These are phyloP conservation scores for Paramyrothecium sp. DNA, from an alignment of 2,329 filamentous ascomycete species.

Conservation along the genomic window DNA sequence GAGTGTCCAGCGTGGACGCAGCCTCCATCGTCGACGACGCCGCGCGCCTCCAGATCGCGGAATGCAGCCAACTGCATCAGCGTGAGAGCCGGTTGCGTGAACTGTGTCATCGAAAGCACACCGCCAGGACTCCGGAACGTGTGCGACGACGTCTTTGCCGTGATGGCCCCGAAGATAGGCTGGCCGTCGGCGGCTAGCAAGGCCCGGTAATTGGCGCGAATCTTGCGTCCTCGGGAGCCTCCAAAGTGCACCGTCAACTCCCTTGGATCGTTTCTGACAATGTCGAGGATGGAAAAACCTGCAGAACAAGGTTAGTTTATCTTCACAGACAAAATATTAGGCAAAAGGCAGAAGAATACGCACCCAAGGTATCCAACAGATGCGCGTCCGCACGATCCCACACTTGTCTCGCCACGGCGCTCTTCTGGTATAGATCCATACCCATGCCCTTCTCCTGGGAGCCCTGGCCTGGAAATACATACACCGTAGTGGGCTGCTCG, in stretches of 20 bases:
- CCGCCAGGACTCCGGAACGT: constrained; percentile 95
- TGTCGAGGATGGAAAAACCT: constrained; percentile 97
- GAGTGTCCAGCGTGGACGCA: constrained; percentile 98
- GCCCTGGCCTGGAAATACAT: constrained; percentile 97
- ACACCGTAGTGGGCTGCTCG: constrained; percentile 93
- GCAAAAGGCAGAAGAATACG: constrained; percentile 26
- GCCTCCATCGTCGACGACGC: constrained; percentile 91
- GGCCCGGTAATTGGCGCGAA: constrained; percentile 98
- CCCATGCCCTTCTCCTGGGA: constrained; percentile 99
- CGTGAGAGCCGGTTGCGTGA: constrained; percentile 95
- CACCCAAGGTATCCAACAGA: constrained; percentile 97
- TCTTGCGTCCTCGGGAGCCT: constrained; percentile 92
- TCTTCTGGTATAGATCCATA: constrained; percentile 96
- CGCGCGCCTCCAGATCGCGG: constrained; percentile 97
- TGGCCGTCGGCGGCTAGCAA: constrained; percentile 98
- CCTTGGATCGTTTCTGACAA: constrained; percentile 99
- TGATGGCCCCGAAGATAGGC: constrained; percentile 98
- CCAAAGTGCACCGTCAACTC: constrained; percentile 98
- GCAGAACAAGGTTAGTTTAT: constrained; percentile 7
- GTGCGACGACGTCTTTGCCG: constrained; percentile 90
- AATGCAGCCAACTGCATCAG: constrained; percentile 99
- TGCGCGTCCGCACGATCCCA: constrained; percentile 98
- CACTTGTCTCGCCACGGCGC: constrained; percentile 90
- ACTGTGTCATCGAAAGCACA: constrained; percentile 93
- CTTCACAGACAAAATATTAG: neutral